These are phyloP conservation scores for Aspergillus steynii DNA, from an alignment of 495 filamentous ascomycete species.

Conservation along the genomic window DNA sequence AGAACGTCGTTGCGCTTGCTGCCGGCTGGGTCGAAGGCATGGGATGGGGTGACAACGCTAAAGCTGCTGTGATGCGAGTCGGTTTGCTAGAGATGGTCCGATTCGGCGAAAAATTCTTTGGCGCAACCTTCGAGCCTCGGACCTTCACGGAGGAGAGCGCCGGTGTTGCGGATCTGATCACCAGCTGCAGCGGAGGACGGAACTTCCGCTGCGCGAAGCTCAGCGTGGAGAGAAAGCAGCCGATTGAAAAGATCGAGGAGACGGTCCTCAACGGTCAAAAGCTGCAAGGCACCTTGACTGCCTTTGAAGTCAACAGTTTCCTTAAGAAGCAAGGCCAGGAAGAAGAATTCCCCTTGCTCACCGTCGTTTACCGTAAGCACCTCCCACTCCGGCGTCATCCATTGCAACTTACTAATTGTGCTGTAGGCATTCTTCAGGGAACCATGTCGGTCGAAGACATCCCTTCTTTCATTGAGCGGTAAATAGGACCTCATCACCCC, in stretches of 20 bases:
- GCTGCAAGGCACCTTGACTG: constrained; percentile 90
- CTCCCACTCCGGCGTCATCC: neutral
- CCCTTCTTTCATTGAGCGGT: constrained; percentile 47
- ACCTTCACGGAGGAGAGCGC: constrained; percentile 97
- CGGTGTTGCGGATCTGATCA: constrained; percentile 95
- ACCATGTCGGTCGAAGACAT: constrained; percentile 44
- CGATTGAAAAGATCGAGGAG: constrained; percentile 84
- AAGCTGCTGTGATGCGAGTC: constrained; percentile 94
- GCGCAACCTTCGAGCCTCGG: constrained; percentile 67
- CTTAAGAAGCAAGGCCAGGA: constrained; percentile 75
- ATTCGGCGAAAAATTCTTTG: constrained; percentile 92
- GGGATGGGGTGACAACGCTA: constrained; percentile 97
- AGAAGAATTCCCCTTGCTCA: constrained; percentile 87
- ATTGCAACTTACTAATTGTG: constrained; percentile 16
- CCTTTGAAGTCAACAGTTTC: constrained; percentile 86
- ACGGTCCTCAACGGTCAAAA: constrained; percentile 95
- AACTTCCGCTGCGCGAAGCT: constrained; percentile 95
- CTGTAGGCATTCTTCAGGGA: constrained; percentile 42
- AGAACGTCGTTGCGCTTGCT: constrained; percentile 94
- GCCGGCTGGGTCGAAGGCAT: constrained; percentile 94
- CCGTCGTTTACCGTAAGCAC: constrained; percentile 66
- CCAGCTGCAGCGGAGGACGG: constrained; percentile 83
- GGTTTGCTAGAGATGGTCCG: constrained; percentile 93
- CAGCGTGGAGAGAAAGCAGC: constrained; percentile 73
- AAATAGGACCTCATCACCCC: constrained; percentile 26